phyloP scores from a whole-genome alignment of 2,329 filamentous ascomycete genomes.

The Phyllosticta citribraziliensis region DNA sequence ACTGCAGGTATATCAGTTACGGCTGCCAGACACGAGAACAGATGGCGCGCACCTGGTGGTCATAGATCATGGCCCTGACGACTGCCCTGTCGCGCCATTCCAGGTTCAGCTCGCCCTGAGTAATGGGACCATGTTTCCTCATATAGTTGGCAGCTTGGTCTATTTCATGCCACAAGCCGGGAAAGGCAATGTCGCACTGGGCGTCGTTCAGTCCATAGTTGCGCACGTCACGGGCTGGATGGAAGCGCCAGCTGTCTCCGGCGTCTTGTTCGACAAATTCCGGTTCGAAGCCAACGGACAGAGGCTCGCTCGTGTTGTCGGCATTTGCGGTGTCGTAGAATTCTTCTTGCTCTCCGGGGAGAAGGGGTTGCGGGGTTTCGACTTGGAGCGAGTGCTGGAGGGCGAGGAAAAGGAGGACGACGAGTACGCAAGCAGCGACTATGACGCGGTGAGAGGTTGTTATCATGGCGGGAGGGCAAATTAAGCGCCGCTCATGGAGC shows the following conservation, averaged over 20 bases:
- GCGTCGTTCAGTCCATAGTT: constrained; percentile 9
- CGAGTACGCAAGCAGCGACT: not conserved
- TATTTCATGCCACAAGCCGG: constrained; percentile 17
- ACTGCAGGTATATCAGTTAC: constrained; percentile 13
- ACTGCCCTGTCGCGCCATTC: constrained; percentile 15
- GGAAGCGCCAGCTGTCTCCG: constrained; percentile 6
- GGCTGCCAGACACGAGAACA: no score
- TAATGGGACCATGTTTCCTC: constrained; percentile 13
- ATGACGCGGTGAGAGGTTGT: constrained; percentile 7
- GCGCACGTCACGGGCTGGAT: constrained; percentile 5
- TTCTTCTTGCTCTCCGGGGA: not conserved
- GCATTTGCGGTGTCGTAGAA: not conserved
- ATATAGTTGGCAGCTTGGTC: constrained; percentile 14
- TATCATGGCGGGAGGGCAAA: constrained; percentile 1
- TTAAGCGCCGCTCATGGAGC: not conserved
- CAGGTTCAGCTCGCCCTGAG: constrained; percentile 16
- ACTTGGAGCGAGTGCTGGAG: constrained; percentile 5
- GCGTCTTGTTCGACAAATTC: not conserved
- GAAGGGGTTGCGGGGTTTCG: not conserved
- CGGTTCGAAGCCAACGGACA: constrained; percentile 1
- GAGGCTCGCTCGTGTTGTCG: constrained; percentile 1
- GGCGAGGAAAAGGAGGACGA: constrained; percentile 3
- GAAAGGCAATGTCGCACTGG: constrained; percentile 13
- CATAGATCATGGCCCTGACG: constrained; percentile 21
- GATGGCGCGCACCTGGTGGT: constrained; percentile 15